These are phyloP conservation scores for Sporothrix variecibatus DNA, from an alignment of 2,329 filamentous ascomycete species.

Conservation along the genomic window DNA sequence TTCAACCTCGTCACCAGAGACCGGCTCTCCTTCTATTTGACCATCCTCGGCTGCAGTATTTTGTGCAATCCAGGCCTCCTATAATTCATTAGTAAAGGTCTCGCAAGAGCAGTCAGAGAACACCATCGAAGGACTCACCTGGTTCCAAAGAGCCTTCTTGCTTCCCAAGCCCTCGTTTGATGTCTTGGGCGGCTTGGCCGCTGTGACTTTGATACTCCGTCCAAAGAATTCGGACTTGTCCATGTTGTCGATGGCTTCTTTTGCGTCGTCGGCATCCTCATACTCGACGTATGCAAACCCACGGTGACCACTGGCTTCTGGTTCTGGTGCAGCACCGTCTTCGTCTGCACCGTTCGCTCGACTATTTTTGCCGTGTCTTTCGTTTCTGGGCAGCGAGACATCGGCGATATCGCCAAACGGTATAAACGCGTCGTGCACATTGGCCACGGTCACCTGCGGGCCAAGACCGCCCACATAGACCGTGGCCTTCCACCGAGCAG, in stretches of 20 bases:
- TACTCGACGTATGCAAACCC: constrained; percentile 98
- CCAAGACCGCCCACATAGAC: constrained; percentile 90
- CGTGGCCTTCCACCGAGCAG: constrained; percentile 82
- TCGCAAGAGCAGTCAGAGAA: not conserved
- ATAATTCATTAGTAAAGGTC: constrained; percentile 29
- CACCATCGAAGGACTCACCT: constrained; percentile 60
- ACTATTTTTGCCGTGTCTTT: constrained; percentile 68
- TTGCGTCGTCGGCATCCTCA: constrained; percentile 80
- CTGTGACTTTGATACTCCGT: constrained; percentile 84
- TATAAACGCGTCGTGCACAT: constrained; percentile 87
- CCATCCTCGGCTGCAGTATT: constrained; percentile 85
- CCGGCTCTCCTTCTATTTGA: constrained; percentile 58
- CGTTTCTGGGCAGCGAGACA: constrained; percentile 85
- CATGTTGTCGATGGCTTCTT: constrained; percentile 98
- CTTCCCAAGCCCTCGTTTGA: constrained; percentile 84
- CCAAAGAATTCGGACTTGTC: constrained; percentile 95
- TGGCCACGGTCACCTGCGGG: constrained; percentile 70
- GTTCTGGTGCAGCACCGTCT: not conserved
- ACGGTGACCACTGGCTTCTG: constrained; percentile 56
- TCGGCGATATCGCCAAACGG: constrained; percentile 96
- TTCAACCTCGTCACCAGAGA: constrained; percentile 52
- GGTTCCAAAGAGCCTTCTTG: constrained; percentile 94
- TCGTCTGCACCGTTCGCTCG: not conserved
- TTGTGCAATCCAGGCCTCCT: constrained; percentile 94
- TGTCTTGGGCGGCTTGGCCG: constrained; percentile 89